Percentiles rank a stretch among this genome's conserved stretches.
phyloP scores from a whole-genome alignment of 176 grass and related monocot genomes.

The Lolium rigidum region DNA sequence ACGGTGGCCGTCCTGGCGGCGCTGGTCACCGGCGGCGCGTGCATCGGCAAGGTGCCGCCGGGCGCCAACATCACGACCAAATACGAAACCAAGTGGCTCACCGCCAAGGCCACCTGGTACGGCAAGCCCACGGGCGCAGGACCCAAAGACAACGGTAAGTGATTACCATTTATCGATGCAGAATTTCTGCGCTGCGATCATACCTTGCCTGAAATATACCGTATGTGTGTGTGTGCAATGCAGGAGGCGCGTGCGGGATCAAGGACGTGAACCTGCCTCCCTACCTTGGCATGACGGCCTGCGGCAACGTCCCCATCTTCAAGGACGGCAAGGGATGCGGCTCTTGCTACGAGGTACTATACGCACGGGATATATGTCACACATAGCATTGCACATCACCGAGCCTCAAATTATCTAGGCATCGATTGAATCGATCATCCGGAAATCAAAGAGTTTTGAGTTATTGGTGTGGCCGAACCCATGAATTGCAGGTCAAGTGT shows the following conservation, averaged over 20 bases:
- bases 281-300: not conserved
- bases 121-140: conserved; percentile 61
- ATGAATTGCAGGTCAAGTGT: not conserved
- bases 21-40: conserved; percentile 36
- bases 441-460: not conserved
- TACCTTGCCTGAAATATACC: too few species aligned
- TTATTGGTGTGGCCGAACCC: not conserved
- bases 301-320: conserved; percentile 23
- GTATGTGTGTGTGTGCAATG: too few species aligned
- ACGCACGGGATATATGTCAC: not conserved
- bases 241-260: conserved; percentile 11
- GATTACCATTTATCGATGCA: too few species aligned
- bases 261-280: conserved; percentile 21
- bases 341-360: conserved; percentile 9
- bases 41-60: conserved; percentile 27
- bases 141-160: conserved; percentile 57
- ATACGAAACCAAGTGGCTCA: conserved; percentile 39
- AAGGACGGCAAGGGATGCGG: conserved; percentile 23
- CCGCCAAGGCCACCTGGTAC: conserved; percentile 78
- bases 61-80: conserved; percentile 51
- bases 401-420: not conserved
- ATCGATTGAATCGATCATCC: not conserved
- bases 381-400: not conserved
- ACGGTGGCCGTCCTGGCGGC: conserved; percentile 4
- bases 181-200: too few species aligned